A percentile compares a stretch with the other conserved stretches of the same genome.
Conservation (phyloP, 768 basidiomycete genomes). For the Leccinum ochraceum region DNA sequence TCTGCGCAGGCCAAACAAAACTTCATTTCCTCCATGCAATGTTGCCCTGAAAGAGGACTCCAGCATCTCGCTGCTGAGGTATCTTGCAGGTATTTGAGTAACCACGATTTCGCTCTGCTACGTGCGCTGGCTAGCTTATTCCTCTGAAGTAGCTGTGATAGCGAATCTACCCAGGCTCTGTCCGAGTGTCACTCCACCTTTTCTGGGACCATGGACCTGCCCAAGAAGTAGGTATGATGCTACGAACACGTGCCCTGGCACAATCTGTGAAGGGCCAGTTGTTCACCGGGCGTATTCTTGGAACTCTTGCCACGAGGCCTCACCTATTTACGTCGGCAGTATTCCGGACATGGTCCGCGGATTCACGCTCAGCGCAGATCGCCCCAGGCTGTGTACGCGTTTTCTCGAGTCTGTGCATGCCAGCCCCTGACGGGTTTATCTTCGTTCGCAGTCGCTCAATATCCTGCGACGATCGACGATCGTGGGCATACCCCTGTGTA, state of each 20-base stretch:
- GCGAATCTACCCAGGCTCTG: conserved; percentile 18
- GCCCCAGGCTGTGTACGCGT: conserved; percentile 5
- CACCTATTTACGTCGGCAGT: conserved; percentile 12
- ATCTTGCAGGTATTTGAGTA: conserved; percentile 14
- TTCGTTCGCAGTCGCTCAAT: conserved; percentile 5
- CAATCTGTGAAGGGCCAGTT: conserved; percentile 19
- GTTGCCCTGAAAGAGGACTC: conserved; percentile 11
- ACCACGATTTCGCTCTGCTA: conserved; percentile 16
- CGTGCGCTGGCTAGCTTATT: conserved; percentile 12
- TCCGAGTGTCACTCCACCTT: conserved; percentile 18
- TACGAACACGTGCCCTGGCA: conserved; percentile 14
- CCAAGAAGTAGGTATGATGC: conserved; percentile 17
- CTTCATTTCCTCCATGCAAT: conserved; percentile 12
- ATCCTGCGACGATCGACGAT: conserved; percentile 7
- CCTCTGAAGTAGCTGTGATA: conserved; percentile 17
- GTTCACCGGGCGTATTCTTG: neutral
- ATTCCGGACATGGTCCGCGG: conserved; percentile 16
- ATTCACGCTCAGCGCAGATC: conserved; percentile 10
- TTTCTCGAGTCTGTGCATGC: conserved; percentile 15
- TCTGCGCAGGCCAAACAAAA: neutral
- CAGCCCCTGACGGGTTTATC: conserved; percentile 12
- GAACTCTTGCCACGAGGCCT: conserved; percentile 10
- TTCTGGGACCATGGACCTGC: conserved; percentile 12
- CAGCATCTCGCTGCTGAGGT: conserved; percentile 15
- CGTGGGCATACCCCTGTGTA: conserved; percentile 1